These are phyloP conservation scores for Vitis cinerea DNA, from an alignment of 164 flowering plant genomes.

Conservation along the genomic window DNA sequence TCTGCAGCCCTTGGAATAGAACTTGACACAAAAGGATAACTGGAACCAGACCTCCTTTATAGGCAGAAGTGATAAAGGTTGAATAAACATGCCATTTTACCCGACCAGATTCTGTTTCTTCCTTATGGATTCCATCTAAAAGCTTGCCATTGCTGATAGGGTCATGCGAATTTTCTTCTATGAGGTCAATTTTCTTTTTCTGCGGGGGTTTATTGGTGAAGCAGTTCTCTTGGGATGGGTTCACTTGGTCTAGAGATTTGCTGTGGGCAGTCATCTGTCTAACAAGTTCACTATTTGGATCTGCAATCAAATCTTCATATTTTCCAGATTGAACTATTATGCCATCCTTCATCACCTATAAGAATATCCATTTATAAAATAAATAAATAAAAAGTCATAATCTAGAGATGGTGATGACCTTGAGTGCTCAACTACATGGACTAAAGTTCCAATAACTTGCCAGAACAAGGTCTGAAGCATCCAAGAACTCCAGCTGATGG, in stretches of 20 bases:
- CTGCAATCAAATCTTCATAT: conserved; percentile 55
- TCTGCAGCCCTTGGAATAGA: conserved; percentile 74
- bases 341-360: conserved; percentile 82
- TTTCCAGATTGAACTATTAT: conserved; percentile 66
- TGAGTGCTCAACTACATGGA: not conserved
- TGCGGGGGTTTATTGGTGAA: conserved; percentile 12
- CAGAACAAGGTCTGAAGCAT: conserved; percentile 73
- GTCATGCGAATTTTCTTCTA: conserved; percentile 34
- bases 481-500: conserved; percentile 79
- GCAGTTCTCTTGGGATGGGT: conserved; percentile 21
- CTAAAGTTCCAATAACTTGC: conserved; percentile 30
- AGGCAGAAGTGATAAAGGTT: conserved; percentile 62
- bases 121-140: conserved; percentile 32
- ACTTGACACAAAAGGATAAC: conserved; percentile 70
- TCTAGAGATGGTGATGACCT: not conserved
- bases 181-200: conserved; percentile 32
- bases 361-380: not conserved
- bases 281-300: conserved; percentile 54
- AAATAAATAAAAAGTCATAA: not conserved
- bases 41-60: conserved; percentile 82
- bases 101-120: conserved; percentile 62
- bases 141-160: conserved; percentile 8
- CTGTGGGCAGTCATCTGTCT: conserved; percentile 60
- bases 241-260: conserved; percentile 55
- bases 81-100: conserved; percentile 75